phyloP scores from a whole-genome alignment of 2,329 filamentous ascomycete genomes.

The Chalara sp. region DNA sequence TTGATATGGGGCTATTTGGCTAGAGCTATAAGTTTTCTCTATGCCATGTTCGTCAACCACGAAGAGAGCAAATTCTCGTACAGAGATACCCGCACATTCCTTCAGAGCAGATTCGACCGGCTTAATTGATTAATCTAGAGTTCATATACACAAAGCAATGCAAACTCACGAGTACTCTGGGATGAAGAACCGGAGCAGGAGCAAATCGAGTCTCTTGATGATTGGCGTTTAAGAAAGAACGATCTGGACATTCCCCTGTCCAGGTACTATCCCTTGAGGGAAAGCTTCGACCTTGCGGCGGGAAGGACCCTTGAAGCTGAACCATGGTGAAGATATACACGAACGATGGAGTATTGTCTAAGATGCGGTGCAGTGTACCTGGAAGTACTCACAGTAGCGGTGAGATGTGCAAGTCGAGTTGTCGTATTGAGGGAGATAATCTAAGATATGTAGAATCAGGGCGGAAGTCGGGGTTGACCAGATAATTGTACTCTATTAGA shows the following conservation, averaged over 20 bases:
- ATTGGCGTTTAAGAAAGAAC: conserved; percentile 9
- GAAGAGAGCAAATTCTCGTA: conserved; percentile 21
- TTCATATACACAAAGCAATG: background rate
- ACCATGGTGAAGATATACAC: conserved; percentile 20
- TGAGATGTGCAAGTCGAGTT: conserved; percentile 25
- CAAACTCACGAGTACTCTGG: conserved; percentile 10
- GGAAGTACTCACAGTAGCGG: conserved; percentile 8
- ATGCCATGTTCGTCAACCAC: conserved; percentile 18
- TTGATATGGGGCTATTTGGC: conserved; percentile 13
- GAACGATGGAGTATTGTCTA: background rate
- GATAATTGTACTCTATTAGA: conserved; percentile 11
- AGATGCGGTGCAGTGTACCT: background rate
- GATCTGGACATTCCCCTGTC: conserved; percentile 12
- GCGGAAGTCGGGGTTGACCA: too few relatives aligned
- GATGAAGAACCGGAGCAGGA: conserved; percentile 5
- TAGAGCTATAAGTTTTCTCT: conserved; percentile 16
- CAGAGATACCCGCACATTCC: conserved; percentile 16
- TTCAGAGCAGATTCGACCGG: conserved; percentile 18
- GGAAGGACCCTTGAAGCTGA: conserved; percentile 8
- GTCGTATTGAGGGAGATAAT: conserved; percentile 23
- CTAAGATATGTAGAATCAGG: conserved; percentile 1
- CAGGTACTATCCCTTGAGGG: conserved; percentile 13
- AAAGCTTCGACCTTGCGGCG: conserved; percentile 13
- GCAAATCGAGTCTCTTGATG: conserved; percentile 11
- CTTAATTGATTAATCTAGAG: conserved; percentile 7